These are phyloP conservation scores for Heterococcus sp. DNA, from an alignment of 108 stramenopile genomes.

Conservation along the genomic window DNA sequence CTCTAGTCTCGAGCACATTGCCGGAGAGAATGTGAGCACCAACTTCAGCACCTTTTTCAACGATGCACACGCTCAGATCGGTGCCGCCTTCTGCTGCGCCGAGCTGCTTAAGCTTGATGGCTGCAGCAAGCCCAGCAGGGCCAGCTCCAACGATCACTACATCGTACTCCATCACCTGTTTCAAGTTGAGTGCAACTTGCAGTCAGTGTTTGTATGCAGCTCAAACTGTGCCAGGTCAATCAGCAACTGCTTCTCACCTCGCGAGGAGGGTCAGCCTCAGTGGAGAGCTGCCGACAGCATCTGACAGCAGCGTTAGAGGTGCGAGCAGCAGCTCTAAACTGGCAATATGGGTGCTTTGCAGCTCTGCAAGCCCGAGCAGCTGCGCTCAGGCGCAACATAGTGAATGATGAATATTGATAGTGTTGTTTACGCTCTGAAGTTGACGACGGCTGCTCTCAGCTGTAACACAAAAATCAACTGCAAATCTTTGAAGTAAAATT, in stretches of 20 bases:
- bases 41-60: slow-evolving; percentile 94
- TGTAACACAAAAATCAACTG: no score
- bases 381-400: no score
- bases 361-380: no score
- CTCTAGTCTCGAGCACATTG: slow-evolving; percentile 94
- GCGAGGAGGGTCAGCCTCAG: background rate
- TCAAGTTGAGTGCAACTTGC: background rate
- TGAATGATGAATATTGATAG: no score
- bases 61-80: slow-evolving; percentile 90
- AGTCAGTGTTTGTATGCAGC: background rate
- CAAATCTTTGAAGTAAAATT: no score
- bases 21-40: slow-evolving; percentile 97
- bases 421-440: no score
- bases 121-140: slow-evolving; percentile 83
- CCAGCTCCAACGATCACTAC: slow-evolving; percentile 65
- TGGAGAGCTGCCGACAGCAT: background rate
- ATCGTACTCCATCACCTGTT: slow-evolving; percentile 67
- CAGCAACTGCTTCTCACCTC: background rate
- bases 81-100: slow-evolving; percentile 62
- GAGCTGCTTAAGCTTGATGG: slow-evolving; percentile 94
- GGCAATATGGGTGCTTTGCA: background rate
- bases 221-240: background rate
- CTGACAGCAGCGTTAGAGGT: background rate
- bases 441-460: no score
- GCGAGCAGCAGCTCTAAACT: background rate